Base-by-base conservation (phyloP, 163 green algal species). In the Coccomyxa subellipsoidea region DNA sequence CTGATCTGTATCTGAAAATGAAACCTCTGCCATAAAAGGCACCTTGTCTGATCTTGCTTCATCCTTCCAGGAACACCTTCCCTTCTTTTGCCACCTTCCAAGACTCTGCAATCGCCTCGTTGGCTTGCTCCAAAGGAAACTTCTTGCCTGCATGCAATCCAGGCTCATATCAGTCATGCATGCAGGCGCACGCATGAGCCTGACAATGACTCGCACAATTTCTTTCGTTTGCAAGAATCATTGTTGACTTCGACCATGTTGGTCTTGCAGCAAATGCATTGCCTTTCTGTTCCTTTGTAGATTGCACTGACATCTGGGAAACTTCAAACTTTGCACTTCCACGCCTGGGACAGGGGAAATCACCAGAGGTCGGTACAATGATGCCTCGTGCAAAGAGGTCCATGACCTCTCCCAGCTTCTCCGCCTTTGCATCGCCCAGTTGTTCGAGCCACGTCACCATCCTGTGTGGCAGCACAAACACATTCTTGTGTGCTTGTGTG, bases 21-120 rank as follows among this genome's bases (percentile, higher is more conserved):
- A n/a, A n/a, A n/a, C n/a, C n/a, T n/a, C n/a, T n/a, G 47, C 47
- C 47, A 59, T 59, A 18, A 59, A 6, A 27, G 47, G 21, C 1
- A 21, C 23, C 5, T 6, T 59, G 47, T 12, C 47, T 59, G 47
- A 12, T 18, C 23, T 12, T 59, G 47, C 47, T 2, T 84, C 59
- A 87, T 39, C 83, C 80, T 76, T 84, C 79, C 54, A 88, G 54
- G 70, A 88, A 85, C 23, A 80, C 77, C 84, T 88, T 88, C 47
- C 77, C 81, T 25, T 70, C 77, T 15, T 32, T 38, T 31, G 32
- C 77, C 4, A 54, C 69, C 54, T 71, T 72, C 35, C 35, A 7
- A 0, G 69, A 76, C 53, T 84, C 77, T 12, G 23, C 31, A 69
- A 88, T 84, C 25, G 85, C 85, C 7, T 88, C 81, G 25, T 69